These are phyloP conservation scores for Neoscytalidium dimidiatum DNA, from an alignment of 2,329 filamentous ascomycete genomes.

Conservation along the genomic window DNA sequence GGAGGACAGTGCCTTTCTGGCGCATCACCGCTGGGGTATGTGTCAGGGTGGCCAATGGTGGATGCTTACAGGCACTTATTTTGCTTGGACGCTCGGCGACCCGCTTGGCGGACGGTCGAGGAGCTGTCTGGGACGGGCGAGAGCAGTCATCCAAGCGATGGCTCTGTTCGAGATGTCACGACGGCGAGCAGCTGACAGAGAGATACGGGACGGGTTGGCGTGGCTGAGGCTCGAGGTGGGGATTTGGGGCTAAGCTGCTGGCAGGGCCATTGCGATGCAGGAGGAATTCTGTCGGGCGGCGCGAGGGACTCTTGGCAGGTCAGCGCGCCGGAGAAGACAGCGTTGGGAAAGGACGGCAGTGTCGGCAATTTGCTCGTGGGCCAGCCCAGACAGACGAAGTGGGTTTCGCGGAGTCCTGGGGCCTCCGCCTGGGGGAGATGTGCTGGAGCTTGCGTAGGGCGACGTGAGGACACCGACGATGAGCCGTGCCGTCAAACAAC, in stretches of 20 bases:
- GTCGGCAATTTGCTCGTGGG: background rate
- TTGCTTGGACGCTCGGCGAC: background rate
- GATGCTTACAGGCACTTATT: background rate
- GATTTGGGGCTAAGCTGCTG: background rate
- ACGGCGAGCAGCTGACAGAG: background rate
- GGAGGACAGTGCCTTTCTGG: slow-evolving; percentile 7
- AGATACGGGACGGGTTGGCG: background rate
- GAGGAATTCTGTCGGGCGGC: background rate
- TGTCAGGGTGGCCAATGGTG: background rate
- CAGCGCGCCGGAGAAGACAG: background rate
- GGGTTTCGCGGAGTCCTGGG: slow-evolving; percentile 13
- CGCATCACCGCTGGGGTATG: background rate
- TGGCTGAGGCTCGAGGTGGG: background rate
- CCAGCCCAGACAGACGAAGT: background rate
- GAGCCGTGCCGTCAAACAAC: slow-evolving; percentile 11
- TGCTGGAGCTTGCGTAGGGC: background rate
- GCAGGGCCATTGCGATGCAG: background rate
- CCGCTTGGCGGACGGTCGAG: background rate
- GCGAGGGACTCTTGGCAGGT: background rate
- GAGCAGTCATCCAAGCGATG: background rate
- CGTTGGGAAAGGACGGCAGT: background rate
- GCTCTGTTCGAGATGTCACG: background rate
- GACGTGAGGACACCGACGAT: background rate
- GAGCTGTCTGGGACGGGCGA: background rate
- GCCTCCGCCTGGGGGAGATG: slow-evolving; percentile 9